Evolutionary conservation across 2,329 filamentous ascomycete species (phyloP), one percentile per base, ranked within the genome.

Genomic region (Fusarium longipes): DNA sequence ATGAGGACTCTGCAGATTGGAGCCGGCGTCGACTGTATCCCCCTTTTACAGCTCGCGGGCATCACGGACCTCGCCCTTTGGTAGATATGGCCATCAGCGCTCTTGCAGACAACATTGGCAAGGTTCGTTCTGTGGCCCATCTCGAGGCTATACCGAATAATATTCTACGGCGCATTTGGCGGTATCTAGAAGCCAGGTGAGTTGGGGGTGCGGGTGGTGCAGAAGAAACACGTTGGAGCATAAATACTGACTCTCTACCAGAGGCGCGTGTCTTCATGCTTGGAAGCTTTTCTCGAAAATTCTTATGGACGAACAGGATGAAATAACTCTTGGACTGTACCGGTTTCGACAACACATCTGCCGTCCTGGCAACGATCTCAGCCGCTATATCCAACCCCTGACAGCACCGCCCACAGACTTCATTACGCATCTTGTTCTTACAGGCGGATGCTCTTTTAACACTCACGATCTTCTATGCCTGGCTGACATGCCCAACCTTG

Each of bases 401-500:
- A 72, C 65, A n/a, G 79, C 79, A 6, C 49, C 70, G 2, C 71
- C 76, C 5, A 73, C 75, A 2, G 77, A 82, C 22, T 82, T 81
- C 49, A 75, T 83, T 54, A 74, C 80, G 1, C 79, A 82, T 43
- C 70, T 83, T 1, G 77, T 77, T 55, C 77, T 83, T 49, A 78
- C 77, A 24, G 77, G 77, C 6, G 73, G 74, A 12, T 79, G 76
- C 32, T 52, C 64, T 4, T 80, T 82, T 43, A 67, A 55, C 7
- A 75, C 76, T 1, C 71, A 75, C 20, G 81, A 85, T 48, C 68
- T 85, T 27, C 62, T 84, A 3, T 70, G 70, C 18, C 73, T 86
- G 30, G 67, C 81, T 0, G 70, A 77, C 6, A 75, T 85, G 65
- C 78, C 75, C 27, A 86, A 85, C 49, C 78, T 86, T 6, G 83